phyloP scores from a whole-genome alignment of 2,329 filamentous ascomycete genomes.

The Talaromyces sp. region DNA sequence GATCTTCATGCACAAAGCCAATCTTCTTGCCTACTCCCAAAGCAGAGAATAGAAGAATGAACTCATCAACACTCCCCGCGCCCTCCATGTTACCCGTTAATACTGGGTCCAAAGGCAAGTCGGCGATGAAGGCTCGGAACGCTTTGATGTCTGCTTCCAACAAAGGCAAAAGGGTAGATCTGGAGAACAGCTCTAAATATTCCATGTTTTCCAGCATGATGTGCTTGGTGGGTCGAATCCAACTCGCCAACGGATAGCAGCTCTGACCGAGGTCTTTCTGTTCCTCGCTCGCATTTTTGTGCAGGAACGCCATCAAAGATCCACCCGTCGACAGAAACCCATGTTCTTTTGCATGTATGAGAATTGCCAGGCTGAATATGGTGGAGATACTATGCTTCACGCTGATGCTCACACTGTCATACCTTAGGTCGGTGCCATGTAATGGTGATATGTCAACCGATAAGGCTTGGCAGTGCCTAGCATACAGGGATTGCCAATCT shows the following conservation, averaged over 20 bases:
- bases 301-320: conserved; percentile 27
- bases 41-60: conserved; percentile 62
- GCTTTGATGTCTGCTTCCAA: conserved; percentile 33
- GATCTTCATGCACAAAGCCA: conserved; percentile 65
- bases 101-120: conserved; percentile 53
- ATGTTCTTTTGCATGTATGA: conserved; percentile 30
- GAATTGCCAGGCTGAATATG: conserved; percentile 31
- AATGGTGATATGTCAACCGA: conserved; percentile 26
- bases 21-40: conserved; percentile 68
- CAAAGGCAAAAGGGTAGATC: conserved; percentile 35
- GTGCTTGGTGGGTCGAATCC: conserved; percentile 37
- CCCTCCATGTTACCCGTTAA: conserved; percentile 45
- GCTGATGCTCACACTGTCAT: conserved; percentile 20
- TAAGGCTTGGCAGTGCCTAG: conserved; percentile 32
- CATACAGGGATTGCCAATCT: conserved; percentile 32
- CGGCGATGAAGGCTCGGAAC: conserved; percentile 51
- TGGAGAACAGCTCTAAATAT: conserved; percentile 34
- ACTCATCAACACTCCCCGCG: conserved; percentile 49
- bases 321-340: conserved; percentile 31
- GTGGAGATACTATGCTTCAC: conserved; percentile 25
- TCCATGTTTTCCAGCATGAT: conserved; percentile 36
- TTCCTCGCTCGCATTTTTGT: conserved; percentile 26
- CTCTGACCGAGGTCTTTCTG: background rate
- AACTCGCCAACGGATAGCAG: conserved; percentile 27
- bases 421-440: conserved; percentile 14